These are phyloP conservation scores for Papiliotrema fonsecae DNA, from an alignment of 1,284 basidiomycete genomes.

Conservation along the genomic window DNA sequence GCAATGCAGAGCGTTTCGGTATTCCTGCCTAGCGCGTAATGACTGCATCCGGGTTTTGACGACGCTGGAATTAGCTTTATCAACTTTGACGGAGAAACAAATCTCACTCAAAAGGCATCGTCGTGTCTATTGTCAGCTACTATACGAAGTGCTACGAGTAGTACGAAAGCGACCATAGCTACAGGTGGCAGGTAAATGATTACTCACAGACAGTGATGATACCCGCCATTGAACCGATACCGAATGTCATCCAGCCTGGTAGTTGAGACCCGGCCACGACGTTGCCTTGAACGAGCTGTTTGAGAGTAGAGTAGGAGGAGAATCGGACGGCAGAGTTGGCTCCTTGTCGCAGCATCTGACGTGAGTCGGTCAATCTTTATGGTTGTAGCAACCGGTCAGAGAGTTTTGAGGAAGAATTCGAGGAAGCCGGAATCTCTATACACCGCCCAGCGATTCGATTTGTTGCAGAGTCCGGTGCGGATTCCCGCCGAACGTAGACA, in stretches of 20 bases:
- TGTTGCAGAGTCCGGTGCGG: no score
- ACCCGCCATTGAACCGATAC: constrained; percentile 87
- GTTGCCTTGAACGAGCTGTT: constrained; percentile 83
- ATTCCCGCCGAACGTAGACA: no score
- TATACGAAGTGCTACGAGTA: no score
- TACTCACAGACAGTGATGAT: constrained; percentile 84
- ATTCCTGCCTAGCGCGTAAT: constrained; percentile 72
- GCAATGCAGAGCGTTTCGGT: constrained; percentile 90
- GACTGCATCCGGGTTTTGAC: constrained; percentile 98
- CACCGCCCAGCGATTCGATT: no score
- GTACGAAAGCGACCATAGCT: no score
- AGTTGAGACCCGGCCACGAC: constrained; percentile 76
- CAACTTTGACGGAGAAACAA: neutral
- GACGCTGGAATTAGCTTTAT: constrained; percentile 57
- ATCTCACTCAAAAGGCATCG: constrained; percentile 85
- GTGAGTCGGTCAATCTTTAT: constrained; percentile 47
- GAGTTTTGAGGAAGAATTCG: no score
- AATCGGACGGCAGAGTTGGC: constrained; percentile 97
- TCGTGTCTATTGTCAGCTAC: constrained; percentile 47
- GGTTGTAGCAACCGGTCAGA: no score
- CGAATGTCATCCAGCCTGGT: constrained; percentile 86
- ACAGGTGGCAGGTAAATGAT: neutral
- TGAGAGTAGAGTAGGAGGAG: constrained; percentile 88
- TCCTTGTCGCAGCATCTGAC: constrained; percentile 94
- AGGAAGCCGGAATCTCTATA: no score